Evolutionary conservation across 345 rosid species (phyloP).

Genomic region (Pugionium dolabratum): DNA sequence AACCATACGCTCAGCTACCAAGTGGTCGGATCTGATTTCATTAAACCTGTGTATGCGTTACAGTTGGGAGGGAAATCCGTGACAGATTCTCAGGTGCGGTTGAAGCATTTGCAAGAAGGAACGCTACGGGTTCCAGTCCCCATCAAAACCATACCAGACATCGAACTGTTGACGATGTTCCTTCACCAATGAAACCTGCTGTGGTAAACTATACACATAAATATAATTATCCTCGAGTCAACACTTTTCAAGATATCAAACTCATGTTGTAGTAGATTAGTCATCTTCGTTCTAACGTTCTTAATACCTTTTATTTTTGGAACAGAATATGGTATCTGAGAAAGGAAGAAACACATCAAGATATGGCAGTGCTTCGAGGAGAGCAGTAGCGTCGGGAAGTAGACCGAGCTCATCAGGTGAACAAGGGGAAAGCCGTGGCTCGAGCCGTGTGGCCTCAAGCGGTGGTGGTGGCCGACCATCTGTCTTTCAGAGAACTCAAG

Average conservation of each 20-base stretch:
- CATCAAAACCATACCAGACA: conserved; percentile 54
- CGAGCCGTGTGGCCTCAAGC: conserved; percentile 62
- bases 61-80: conserved; percentile 66
- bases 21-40: neutral
- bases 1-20: neutral
- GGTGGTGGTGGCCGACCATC: conserved; percentile 59
- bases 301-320: neutral
- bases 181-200: conserved; percentile 58
- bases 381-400: conserved; percentile 60
- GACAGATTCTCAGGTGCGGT: conserved; percentile 77
- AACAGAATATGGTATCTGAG: conserved; percentile 58
- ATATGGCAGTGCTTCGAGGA: conserved; percentile 74
- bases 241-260: neutral
- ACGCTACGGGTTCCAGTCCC: conserved; percentile 49
- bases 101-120: conserved; percentile 71
- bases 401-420: conserved; percentile 79
- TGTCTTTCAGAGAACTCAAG: conserved; percentile 60
- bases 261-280: neutral
- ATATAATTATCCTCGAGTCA: neutral
- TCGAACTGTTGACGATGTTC: conserved; percentile 53
- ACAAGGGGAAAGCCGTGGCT: conserved; percentile 51
- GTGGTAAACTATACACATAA: conserved; percentile 36
- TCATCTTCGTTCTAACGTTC: neutral
- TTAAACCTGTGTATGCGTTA: neutral
- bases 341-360: conserved; percentile 58